phyloP scores from a whole-genome alignment of 2,329 filamentous ascomycete species.

The Ascochyta viciae-villosae region DNA sequence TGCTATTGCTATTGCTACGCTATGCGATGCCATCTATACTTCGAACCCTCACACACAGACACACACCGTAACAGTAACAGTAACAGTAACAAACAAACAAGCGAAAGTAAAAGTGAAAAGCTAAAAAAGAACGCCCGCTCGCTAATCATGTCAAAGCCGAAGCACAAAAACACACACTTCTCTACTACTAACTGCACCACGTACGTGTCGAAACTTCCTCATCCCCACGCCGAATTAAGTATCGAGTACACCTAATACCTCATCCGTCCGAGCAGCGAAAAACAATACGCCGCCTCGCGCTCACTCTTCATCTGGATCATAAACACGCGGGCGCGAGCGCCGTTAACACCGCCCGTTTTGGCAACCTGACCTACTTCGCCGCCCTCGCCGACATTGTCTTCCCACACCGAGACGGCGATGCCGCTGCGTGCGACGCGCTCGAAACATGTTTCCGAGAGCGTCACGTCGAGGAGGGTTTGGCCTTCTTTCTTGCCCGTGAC shows the following conservation, averaged over 20 bases:
- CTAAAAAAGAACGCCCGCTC: no score
- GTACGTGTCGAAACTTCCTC: no score
- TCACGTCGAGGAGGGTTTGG: conserved; percentile 78
- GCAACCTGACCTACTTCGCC: conserved; percentile 68
- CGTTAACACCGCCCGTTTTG: conserved; percentile 63
- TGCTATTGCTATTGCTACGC: no score
- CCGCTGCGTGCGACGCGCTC: conserved; percentile 82
- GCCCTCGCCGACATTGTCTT: conserved; percentile 57
- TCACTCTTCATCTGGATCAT: conserved; percentile 66
- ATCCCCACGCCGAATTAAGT: no score
- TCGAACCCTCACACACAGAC: no score
- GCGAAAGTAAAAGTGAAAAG: no score
- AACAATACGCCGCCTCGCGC: conserved; percentile 58
- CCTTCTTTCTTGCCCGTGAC: conserved; percentile 75
- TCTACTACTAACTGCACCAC: no score
- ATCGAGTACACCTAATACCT: conserved; percentile 47
- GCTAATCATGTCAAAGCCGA: no score
- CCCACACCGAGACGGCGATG: conserved; percentile 88
- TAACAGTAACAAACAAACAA: no score
- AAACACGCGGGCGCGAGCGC: conserved; percentile 64
- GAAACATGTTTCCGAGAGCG: conserved; percentile 83
- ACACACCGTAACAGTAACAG: no score
- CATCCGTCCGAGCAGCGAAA: conserved; percentile 57
- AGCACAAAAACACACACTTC: no score
- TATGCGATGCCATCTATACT: no score